These are phyloP conservation scores for Pontederia paniculata DNA, from an alignment of 176 grass and related monocot species.

Conservation along the genomic window DNA sequence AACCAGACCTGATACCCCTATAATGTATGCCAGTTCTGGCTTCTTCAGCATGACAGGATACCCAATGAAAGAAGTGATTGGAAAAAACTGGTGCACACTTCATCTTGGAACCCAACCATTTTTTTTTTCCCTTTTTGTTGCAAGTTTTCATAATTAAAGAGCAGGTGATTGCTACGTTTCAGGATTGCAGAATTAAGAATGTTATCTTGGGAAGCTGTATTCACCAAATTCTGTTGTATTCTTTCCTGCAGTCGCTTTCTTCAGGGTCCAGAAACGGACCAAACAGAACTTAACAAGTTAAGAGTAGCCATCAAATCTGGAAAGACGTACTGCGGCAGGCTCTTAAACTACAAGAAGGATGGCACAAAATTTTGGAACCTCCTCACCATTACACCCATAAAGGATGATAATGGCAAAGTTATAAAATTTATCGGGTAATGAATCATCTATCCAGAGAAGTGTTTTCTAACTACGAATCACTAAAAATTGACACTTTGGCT, in stretches of 20 bases:
- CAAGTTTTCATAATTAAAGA: no score
- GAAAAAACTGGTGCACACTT: constrained; percentile 32
- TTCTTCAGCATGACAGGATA: constrained; percentile 52
- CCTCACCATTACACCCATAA: constrained; percentile 89
- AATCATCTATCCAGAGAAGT: neutral
- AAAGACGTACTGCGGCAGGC: constrained; percentile 67
- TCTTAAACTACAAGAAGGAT: constrained; percentile 94
- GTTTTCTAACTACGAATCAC: neutral
- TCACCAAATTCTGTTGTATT: no score
- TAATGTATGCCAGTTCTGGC: constrained; percentile 41
- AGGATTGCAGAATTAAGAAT: no score
- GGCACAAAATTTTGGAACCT: constrained; percentile 88
- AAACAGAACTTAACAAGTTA: constrained; percentile 58
- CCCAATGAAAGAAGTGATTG: constrained; percentile 36
- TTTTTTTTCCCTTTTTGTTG: constrained; percentile 12
- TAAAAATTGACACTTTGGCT: neutral
- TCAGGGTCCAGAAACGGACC: constrained; percentile 76
- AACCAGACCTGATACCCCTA: constrained; percentile 38
- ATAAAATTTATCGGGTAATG: constrained; percentile 90
- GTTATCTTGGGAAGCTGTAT: no score
- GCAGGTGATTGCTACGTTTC: no score
- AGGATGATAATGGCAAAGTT: constrained; percentile 61
- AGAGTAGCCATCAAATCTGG: constrained; percentile 53
- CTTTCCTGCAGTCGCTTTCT: constrained; percentile 51
- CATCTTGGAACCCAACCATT: neutral